Evolutionary conservation across 2,329 filamentous ascomycete species (phyloP).

Genomic region (Cryphonectria naterciae): DNA sequence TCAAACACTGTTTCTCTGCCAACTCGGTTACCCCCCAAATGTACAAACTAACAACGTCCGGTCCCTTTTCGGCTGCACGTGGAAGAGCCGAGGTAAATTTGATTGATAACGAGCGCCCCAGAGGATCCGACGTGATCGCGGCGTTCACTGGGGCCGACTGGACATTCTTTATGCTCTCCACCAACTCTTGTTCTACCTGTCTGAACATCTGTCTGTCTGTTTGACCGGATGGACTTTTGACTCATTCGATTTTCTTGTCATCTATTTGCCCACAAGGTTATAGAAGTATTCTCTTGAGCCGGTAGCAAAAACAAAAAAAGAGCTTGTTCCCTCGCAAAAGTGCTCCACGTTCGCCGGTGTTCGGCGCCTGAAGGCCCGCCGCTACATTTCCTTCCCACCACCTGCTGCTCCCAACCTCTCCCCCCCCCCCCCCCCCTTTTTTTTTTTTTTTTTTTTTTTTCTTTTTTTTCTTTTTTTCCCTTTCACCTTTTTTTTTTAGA

Average conservation of each 20-base stretch:
- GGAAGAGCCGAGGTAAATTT: slow-evolving; percentile 16
- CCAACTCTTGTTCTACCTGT: neutral
- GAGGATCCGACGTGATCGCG: neutral
- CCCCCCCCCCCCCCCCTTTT: no score
- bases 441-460: no score
- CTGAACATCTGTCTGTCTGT: neutral
- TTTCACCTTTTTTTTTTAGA: no score
- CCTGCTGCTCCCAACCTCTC: slow-evolving; percentile 49
- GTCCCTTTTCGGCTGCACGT: slow-evolving; percentile 13
- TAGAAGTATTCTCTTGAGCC: neutral
- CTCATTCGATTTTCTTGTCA: neutral
- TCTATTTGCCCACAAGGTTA: neutral
- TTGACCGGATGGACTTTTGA: neutral
- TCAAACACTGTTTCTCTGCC: neutral
- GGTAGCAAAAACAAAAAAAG: neutral
- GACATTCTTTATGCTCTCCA: neutral
- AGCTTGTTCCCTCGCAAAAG: neutral
- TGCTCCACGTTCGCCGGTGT: slow-evolving; percentile 26
- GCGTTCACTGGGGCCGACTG: neutral
- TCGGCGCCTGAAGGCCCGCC: slow-evolving; percentile 22
- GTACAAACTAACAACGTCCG: neutral
- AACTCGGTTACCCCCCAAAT: neutral
- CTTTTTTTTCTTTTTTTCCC: no score
- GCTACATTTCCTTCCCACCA: slow-evolving; percentile 50
- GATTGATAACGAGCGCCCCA: neutral